Percentiles rank a stretch among this genome's conserved stretches.
Conservation (phyloP, 1,284 basidiomycete genomes). For the Thelephora terrestris region DNA sequence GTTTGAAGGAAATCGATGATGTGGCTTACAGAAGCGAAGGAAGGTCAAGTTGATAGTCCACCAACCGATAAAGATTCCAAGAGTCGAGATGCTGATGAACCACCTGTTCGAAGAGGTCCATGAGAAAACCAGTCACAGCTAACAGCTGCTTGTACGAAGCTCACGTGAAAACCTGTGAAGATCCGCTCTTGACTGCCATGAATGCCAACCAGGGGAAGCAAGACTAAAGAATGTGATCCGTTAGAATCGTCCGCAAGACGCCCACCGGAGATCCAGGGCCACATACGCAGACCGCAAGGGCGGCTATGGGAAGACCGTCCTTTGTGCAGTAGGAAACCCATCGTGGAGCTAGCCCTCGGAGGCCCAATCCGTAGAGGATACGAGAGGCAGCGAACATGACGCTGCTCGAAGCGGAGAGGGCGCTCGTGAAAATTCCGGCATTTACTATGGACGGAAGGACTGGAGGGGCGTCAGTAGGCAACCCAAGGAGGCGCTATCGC, state of each 20-base stretch:
- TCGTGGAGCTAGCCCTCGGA: constrained; percentile 65
- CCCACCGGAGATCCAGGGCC: too few species aligned
- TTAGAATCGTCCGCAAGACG: too few species aligned
- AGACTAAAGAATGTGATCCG: too few species aligned
- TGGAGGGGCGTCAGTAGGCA: constrained; percentile 11
- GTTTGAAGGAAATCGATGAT: too few species aligned
- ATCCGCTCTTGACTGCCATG: constrained; percentile 31
- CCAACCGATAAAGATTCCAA: constrained; percentile 61
- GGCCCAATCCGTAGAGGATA: constrained; percentile 72
- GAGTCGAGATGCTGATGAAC: constrained; percentile 48
- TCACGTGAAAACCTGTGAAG: constrained; percentile 28
- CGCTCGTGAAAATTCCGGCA: constrained; percentile 55
- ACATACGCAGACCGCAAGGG: constrained; percentile 45
- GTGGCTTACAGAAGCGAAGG: constrained; percentile 53
- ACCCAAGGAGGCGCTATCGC: too few species aligned
- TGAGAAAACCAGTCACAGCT: too few species aligned
- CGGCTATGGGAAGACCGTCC: constrained; percentile 58
- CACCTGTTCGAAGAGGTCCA: constrained; percentile 28
- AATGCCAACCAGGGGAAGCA: constrained; percentile 28
- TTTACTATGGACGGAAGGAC: constrained; percentile 65
- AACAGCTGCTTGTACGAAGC: too few species aligned
- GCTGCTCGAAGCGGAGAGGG: constrained; percentile 80
- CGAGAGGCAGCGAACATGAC: constrained; percentile 76
- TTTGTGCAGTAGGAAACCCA: constrained; percentile 61
- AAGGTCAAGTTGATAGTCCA: constrained; percentile 64